Evolutionary conservation across 768 basidiomycete genomes (phyloP), one percentile per base, ranked within the genome.

Genomic region (Mycena alexandri): DNA sequence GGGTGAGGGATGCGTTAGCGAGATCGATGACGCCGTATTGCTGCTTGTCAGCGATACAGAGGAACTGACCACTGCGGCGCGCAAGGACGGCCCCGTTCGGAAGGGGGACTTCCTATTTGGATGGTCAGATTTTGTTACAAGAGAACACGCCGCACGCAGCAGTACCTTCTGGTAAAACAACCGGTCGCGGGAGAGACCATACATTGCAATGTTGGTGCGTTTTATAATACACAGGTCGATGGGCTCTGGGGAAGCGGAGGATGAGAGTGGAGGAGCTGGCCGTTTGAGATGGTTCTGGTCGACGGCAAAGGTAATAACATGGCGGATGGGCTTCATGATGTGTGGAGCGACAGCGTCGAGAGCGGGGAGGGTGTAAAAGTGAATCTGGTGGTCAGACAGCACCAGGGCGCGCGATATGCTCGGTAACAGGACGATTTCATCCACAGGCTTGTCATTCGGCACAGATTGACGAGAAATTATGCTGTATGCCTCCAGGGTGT

Each of bases 11-110:
- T 0, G 90, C 89, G 12, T 80, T 85, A n/a, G 88, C 85, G 25
- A 98, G 83, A 78, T 97, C 89, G 58, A 98, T 84, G 55, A 96
- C 82, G 72, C 89, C 89, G 82, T 98, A 98, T 61, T 80, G 77
- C 21, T 87, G 84, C 61, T 82, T 82, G 73, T 95, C 92, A 8
- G 94, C 93, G 51, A 95, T 82, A 74, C 92, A 95, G 14, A 96
- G 81, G 42, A 83, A 82, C 29, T 79, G 82, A 1, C 90, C 91
- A 0, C 84, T 83, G 16, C 94, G 86, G 44, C 87, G 84, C 2
- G 92, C 93, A 0, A 89, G 74, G 16, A 82, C 80, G 2, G 85
- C 86, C 5, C 90, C 87, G 22, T 82, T 77, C 9, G 86, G 89
- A 16, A 92, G 80, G 0, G 91, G 91, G 6, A 93, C 89, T 75